phyloP scores from a whole-genome alignment of 805 yeast genomes.

The Millerozyma miso region DNA sequence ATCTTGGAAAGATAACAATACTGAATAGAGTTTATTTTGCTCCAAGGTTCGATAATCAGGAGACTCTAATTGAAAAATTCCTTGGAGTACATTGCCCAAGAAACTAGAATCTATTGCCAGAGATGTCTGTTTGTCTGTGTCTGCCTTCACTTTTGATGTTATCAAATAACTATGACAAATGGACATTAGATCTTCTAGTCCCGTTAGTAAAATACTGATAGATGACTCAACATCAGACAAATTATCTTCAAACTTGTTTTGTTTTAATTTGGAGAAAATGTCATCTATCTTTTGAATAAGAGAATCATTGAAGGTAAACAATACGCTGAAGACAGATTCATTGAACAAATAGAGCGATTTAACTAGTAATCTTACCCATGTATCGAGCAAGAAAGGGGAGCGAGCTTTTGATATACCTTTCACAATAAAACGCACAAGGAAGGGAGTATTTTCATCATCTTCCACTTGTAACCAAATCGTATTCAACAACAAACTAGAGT shows the following conservation, averaged over 20 bases:
- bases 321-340: slow-evolving; percentile 51
- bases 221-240: slow-evolving; percentile 36
- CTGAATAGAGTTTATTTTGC: slow-evolving; percentile 50
- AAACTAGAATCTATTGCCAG: slow-evolving; percentile 43
- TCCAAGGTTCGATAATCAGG: slow-evolving; percentile 49
- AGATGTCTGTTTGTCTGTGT: slow-evolving; percentile 9
- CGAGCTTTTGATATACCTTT: slow-evolving; percentile 45
- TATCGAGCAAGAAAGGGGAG: slow-evolving; percentile 39
- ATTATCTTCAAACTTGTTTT: slow-evolving; percentile 10
- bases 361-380: slow-evolving; percentile 49
- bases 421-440: slow-evolving; percentile 42
- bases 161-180: slow-evolving; percentile 53
- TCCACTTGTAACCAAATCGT: slow-evolving; percentile 28
- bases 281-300: slow-evolving; percentile 37
- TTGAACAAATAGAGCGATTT: slow-evolving; percentile 49
- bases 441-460: slow-evolving; percentile 26
- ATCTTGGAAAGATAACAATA: slow-evolving; percentile 61
- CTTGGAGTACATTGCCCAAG: slow-evolving; percentile 67
- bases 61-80: slow-evolving; percentile 72
- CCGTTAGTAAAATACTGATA: slow-evolving; percentile 47
- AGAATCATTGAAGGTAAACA: slow-evolving; percentile 51
- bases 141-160: slow-evolving; percentile 24
- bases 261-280: slow-evolving; percentile 25
- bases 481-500: slow-evolving; percentile 25
- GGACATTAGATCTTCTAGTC: slow-evolving; percentile 63